Evolutionary conservation across 73 alveolate genomes (phyloP).

Genomic region (Paramecium sonneborni): DNA sequence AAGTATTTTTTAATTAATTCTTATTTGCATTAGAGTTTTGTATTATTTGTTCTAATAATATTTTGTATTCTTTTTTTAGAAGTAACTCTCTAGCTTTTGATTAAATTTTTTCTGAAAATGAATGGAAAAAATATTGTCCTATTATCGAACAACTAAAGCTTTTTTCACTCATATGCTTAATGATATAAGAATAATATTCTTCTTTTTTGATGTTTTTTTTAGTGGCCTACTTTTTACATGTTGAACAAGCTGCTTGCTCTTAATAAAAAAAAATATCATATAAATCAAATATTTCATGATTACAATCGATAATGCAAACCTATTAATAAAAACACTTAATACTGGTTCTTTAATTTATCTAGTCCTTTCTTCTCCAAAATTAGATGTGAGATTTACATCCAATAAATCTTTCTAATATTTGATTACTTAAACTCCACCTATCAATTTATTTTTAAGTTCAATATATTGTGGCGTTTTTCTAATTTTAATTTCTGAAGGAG

Average conservation of each 20-base stretch:
- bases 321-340: not conserved
- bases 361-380: too few species aligned
- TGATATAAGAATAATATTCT: not conserved
- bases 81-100: not conserved
- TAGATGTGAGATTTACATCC: too few species aligned
- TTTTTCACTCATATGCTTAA: not conserved
- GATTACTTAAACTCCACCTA: too few species aligned
- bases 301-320: not conserved
- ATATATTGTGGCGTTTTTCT: too few species aligned
- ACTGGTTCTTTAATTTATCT: too few species aligned
- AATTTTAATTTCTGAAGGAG: too few species aligned
- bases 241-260: not conserved
- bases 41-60: not conserved
- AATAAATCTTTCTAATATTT: too few species aligned
- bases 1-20: not conserved
- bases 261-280: not conserved
- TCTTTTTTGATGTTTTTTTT: not conserved
- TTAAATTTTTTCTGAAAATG: not conserved
- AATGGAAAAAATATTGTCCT: not conserved
- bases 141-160: not conserved
- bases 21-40: not conserved
- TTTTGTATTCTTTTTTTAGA: not conserved
- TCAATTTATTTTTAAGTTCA: too few species aligned
- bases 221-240: not conserved
- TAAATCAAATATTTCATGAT: not conserved